Percentiles rank a stretch among this genome's conserved stretches.
These are phyloP conservation scores for Boehmeria nivea DNA, from an alignment of 306 rosid species.

Conservation along the genomic window DNA sequence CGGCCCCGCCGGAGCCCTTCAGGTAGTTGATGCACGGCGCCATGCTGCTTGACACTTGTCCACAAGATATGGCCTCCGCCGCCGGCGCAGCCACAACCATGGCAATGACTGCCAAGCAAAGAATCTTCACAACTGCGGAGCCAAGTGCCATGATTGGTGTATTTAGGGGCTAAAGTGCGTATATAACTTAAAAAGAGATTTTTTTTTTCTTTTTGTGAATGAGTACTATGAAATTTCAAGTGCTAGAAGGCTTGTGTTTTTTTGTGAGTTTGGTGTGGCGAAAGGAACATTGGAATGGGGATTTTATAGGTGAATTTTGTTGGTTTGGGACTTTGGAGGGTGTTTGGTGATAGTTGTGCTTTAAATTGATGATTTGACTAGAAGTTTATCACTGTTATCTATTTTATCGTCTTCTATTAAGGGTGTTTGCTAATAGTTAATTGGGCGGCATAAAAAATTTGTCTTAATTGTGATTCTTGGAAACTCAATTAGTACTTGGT, in stretches of 20 bases:
- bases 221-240: no score
- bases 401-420: no score
- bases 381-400: no score
- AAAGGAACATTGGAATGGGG: neutral
- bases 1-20: neutral
- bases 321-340: neutral
- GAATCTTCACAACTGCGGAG: slow-evolving; percentile 14
- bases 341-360: neutral
- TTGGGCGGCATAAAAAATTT: no score
- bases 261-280: neutral
- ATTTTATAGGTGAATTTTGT: neutral
- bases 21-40: slow-evolving; percentile 19
- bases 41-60: slow-evolving; percentile 9
- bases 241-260: neutral
- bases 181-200: no score
- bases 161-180: neutral
- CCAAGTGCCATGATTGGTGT: slow-evolving; percentile 26
- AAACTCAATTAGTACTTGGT: no score
- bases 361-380: neutral
- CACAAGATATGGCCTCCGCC: slow-evolving; percentile 40
- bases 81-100: slow-evolving; percentile 11
- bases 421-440: no score
- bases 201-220: no score
- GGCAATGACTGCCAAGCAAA: slow-evolving; percentile 19
- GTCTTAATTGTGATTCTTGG: no score